Percentiles rank a stretch among this genome's conserved stretches.
Evolutionary conservation across 1,139 yeast genomes (phyloP).

Genomic region (Arxiozyma slooffiae): DNA sequence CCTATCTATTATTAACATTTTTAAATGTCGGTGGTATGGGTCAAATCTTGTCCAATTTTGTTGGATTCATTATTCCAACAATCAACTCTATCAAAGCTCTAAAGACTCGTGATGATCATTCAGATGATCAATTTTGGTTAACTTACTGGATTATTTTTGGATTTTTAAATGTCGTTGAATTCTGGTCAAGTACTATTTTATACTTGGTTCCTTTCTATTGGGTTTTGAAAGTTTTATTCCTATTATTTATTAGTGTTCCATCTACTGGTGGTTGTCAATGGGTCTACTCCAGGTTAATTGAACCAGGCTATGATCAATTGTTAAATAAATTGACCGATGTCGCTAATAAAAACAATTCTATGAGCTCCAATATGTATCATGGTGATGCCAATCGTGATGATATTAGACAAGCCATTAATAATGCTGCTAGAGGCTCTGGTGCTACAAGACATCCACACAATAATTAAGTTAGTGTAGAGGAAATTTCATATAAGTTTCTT

Average conservation of each 20-base stretch:
- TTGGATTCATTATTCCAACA: conserved; percentile 85
- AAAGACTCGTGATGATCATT: conserved; percentile 47
- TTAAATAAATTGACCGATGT: conserved; percentile 4
- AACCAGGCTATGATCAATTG: conserved; percentile 53
- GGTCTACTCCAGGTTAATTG: conserved; percentile 54
- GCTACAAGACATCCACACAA: conserved; percentile 6
- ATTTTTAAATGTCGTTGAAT: conserved; percentile 78
- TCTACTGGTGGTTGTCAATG: conserved; percentile 73
- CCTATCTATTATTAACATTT: conserved; percentile 69
- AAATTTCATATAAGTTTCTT: background rate
- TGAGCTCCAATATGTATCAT: conserved; percentile 14
- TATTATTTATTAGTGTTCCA: conserved; percentile 84
- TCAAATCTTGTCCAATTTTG: conserved; percentile 82
- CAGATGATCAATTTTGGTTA: conserved; percentile 77
- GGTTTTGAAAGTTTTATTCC: conserved; percentile 80
- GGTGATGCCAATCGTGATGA: conserved; percentile 35
- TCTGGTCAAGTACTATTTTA: conserved; percentile 87
- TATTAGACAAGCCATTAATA: conserved; percentile 4
- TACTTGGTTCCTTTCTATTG: conserved; percentile 96
- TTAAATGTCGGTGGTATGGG: conserved; percentile 91
- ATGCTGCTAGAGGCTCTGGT: conserved; percentile 6
- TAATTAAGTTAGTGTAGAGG: background rate
- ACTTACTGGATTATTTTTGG: conserved; percentile 98
- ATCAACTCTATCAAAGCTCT: conserved; percentile 81
- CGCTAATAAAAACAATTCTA: conserved; percentile 22